Evolutionary conservation across 208 protist genomes (phyloP), one percentile per base, ranked within the genome.

Genomic region (Acanthamoeba sp.): DNA sequence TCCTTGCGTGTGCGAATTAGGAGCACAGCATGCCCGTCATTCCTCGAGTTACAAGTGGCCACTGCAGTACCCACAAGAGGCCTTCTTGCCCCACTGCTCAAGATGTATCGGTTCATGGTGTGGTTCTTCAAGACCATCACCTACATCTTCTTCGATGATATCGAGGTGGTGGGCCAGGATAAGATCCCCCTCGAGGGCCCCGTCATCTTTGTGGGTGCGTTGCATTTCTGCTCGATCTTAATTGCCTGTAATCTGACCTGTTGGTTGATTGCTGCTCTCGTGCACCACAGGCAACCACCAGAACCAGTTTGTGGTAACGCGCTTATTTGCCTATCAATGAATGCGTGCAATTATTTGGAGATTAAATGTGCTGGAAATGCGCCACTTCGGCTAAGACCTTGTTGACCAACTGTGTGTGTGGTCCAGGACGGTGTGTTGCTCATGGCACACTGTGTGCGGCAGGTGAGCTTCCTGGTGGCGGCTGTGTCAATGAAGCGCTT

Each of bases 121-220:
- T 91, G 90, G 71, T 84, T 94, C 85, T 98, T 98, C 97, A 98
- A 97, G 96, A 78, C 98, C 32, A 88, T 98, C 38, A 95, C 97
- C 93, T 97, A 97, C 94, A 96, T 98, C 94, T 99, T 98, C 96
- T 99, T 98, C 91, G 97, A 98, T 50, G 98, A 99, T 87, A 98
- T 99, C 20, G 97, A 97, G 0, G 96, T 98, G 2, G 98, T 98
- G 20, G 98, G 98, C 50, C 89, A 88, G 59, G 98, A 98, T 94
- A 98, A 98, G 94, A 97, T 99, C 48, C 98, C 98, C 32, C 92
- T 94, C 38, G 96, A 96, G n/a, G 98, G 98, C 7, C 97, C 98
- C 18, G 97, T 98, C 40, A 98, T 99, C 40, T 99, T 99, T 93
- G 98, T 98, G 94, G 98, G 91, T 85, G 64, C 95, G 71, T 82